These are phyloP conservation scores for Leccinellum luteum DNA, from an alignment of 768 basidiomycete genomes.

Conservation along the genomic window DNA sequence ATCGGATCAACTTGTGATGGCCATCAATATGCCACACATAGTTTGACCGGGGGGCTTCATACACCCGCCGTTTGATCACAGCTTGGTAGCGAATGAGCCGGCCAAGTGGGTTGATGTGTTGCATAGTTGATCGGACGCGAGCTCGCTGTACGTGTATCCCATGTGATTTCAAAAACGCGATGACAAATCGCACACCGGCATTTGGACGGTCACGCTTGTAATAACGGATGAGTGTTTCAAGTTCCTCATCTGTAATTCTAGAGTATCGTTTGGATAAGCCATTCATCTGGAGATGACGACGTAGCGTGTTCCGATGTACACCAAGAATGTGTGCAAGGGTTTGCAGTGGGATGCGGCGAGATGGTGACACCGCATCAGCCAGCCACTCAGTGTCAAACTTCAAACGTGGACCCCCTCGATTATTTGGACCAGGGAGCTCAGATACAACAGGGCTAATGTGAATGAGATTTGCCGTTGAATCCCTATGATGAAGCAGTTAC, in stretches of 20 bases:
- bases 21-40: slow-evolving; percentile 25
- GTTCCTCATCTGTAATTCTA: slow-evolving; percentile 15
- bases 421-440: background rate
- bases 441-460: background rate
- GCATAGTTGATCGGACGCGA: slow-evolving; percentile 4
- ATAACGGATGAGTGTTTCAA: slow-evolving; percentile 13
- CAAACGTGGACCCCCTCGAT: background rate
- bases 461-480: background rate
- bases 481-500: background rate
- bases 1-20: slow-evolving; percentile 25
- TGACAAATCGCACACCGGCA: slow-evolving; percentile 20
- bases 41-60: slow-evolving; percentile 11
- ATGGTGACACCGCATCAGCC: background rate
- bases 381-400: slow-evolving; percentile 2
- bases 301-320: slow-evolving; percentile 15
- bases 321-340: slow-evolving; percentile 6
- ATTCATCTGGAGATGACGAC: slow-evolving; percentile 6
- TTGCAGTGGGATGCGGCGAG: background rate
- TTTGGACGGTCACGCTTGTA: slow-evolving; percentile 13
- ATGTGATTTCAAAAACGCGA: slow-evolving; percentile 10
- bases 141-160: slow-evolving; percentile 15
- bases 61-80: background rate
- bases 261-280: slow-evolving; percentile 10
- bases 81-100: background rate
- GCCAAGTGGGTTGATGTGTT: slow-evolving; percentile 9